A percentile compares a stretch with the other conserved stretches of the same genome.
These are phyloP conservation scores for Seminavis robusta DNA, from an alignment of 108 stramenopile genomes.

Conservation along the genomic window DNA sequence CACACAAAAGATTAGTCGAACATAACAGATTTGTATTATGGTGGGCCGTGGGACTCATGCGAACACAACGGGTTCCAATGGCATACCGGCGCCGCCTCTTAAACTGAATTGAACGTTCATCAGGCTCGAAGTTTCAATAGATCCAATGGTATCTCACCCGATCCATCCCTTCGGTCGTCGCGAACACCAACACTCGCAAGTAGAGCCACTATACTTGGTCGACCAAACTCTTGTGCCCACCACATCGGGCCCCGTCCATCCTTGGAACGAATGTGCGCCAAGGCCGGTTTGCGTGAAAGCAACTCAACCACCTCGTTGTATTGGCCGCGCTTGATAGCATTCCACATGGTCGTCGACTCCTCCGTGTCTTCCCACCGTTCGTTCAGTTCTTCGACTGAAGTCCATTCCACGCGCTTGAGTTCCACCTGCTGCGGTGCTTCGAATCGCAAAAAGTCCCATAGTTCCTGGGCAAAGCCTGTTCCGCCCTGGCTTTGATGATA, in stretches of 20 bases:
- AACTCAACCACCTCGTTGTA: conserved; percentile 33
- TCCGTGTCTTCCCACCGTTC: conserved; percentile 67
- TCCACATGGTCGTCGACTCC: conserved; percentile 64
- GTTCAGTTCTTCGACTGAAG: conserved; percentile 59
- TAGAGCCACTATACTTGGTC: conserved; percentile 47
- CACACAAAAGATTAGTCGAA: too few species aligned
- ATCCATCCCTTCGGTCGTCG: conserved; percentile 55
- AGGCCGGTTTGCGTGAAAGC: conserved; percentile 40
- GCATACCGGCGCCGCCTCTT: too few species aligned
- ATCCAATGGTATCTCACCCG: conserved; percentile 70
- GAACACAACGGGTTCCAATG: too few species aligned
- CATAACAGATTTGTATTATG: too few species aligned
- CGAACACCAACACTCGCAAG: conserved; percentile 66
- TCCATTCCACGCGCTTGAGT: too few species aligned
- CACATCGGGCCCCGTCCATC: conserved; percentile 77
- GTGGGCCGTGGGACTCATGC: too few species aligned
- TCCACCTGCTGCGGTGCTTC: too few species aligned
- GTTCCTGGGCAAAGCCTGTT: too few species aligned
- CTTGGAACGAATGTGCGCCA: conserved; percentile 57
- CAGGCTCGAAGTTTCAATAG: too few species aligned
- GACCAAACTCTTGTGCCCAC: conserved; percentile 85
- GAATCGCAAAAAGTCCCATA: too few species aligned
- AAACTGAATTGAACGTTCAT: too few species aligned
- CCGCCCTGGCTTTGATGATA: too few species aligned
- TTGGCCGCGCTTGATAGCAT: conserved; percentile 42